Conservation (phyloP, 208 protist genomes). For the Leishmania major region DNA sequence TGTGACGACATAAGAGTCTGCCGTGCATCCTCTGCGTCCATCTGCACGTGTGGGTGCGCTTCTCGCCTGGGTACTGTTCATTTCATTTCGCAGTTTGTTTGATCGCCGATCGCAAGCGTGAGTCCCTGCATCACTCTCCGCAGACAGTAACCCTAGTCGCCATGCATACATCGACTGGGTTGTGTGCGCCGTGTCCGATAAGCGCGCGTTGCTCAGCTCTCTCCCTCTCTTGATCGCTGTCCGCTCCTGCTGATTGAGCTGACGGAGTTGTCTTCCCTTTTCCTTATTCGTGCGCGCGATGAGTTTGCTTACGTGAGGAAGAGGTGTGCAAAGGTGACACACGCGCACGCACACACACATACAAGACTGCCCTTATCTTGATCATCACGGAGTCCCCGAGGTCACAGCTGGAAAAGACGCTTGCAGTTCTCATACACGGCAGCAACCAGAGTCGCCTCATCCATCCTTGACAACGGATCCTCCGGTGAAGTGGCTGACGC, state of each 20-base stretch:
- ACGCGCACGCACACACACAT: neutral
- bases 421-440: slow-evolving; percentile 51
- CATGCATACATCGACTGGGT: neutral
- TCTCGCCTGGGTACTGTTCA: neutral
- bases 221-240: neutral
- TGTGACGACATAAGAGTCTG: neutral
- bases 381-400: neutral
- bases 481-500: neutral
- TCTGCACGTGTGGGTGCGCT: neutral
- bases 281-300: neutral
- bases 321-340: neutral
- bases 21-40: neutral
- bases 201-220: neutral
- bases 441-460: slow-evolving; percentile 40
- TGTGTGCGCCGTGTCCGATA: neutral
- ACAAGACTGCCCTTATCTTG: neutral
- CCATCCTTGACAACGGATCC: slow-evolving; percentile 11
- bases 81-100: neutral
- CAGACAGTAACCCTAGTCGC: neutral
- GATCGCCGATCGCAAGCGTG: neutral
- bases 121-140: neutral
- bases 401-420: slow-evolving; percentile 42
- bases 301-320: neutral
- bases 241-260: neutral
- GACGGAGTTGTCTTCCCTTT: neutral